Evolutionary conservation across 2,329 filamentous ascomycete genomes (phyloP).

Genomic region (Fusarium annulatum): DNA sequence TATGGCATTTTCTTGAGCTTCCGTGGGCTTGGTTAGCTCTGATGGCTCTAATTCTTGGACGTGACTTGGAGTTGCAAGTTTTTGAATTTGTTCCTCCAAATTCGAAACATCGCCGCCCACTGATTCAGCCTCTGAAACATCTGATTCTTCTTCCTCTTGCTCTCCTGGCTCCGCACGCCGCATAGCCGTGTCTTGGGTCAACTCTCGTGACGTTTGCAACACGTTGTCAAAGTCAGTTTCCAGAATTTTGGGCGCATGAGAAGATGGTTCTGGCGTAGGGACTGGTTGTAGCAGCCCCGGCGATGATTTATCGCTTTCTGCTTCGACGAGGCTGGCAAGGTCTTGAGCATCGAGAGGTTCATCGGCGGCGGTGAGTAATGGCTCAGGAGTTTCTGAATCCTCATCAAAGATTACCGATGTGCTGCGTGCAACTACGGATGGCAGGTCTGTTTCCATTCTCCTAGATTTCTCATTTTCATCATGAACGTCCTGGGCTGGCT

Average conservation of each 20-base stretch:
- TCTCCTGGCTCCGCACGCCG: background rate
- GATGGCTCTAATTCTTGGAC: background rate
- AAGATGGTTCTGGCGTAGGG: background rate
- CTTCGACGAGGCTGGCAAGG: background rate
- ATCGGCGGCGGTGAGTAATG: conserved; percentile 5
- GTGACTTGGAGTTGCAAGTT: background rate
- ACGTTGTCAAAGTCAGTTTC: conserved; percentile 26
- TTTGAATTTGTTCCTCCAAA: background rate
- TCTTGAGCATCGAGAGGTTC: background rate
- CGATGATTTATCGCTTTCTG: conserved; percentile 1
- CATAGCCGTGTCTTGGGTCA: background rate
- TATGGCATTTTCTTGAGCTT: background rate
- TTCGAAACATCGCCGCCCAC: background rate
- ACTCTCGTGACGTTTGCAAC: conserved; percentile 15
- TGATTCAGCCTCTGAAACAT: conserved; percentile 5
- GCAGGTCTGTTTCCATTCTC: conserved; percentile 23
- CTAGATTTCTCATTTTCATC: conserved; percentile 23
- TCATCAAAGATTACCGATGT: conserved; percentile 12
- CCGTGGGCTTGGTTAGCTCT: background rate
- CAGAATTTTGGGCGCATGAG: conserved; percentile 14
- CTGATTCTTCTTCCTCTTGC: background rate
- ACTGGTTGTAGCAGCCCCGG: conserved; percentile 13
- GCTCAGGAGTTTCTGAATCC: conserved; percentile 8
- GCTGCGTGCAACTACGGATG: conserved; percentile 12
- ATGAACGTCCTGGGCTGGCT: conserved; percentile 10